Base-by-base conservation (phyloP, 106 monocot genomes). In the Allium cepa region DNA sequence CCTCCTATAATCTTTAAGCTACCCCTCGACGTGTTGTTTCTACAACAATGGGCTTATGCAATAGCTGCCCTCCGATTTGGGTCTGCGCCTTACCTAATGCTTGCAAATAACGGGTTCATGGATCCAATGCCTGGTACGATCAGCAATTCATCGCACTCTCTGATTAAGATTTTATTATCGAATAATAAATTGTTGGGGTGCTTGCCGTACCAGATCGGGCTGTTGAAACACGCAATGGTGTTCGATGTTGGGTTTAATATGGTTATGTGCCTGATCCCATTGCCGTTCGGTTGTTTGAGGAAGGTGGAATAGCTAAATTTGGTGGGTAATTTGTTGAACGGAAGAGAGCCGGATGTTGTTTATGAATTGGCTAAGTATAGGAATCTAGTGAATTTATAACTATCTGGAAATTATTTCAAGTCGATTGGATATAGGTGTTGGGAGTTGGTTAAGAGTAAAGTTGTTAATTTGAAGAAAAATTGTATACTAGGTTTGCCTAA, bases 71-170 rank as follows among this genome's bases (percentile, higher is more conserved):
- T 16, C 69, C 11, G 57, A 72, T 65, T 61, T 82, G 52, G 79
- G 85, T 2, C 10, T 49, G 50, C 80, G 17, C 17, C 67, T 0
- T 85, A 72, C 69, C 59, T 85, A 13, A 81, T 77, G 18, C 69
- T 85, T 26, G 89, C 85, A 9, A 85, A 89, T 76, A 82, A 89
- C 59, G 67, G 63, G 12, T 85, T 89, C 79, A 85, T 77, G 8
- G 85, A 81, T 17, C 57, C 69, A 2, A 82, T 89, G 27, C 85
- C 85, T 9, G 0, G 15, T 9, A 66, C 73, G 46, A 82, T 89
- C 6, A 9, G 78, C 66, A 56, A 74, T 17, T 50, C 80, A 17
- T 66, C 73, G 7, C 13, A 50, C 11, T 79, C 82, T 2, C 82
- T 89, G 48, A 1, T 66, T 7, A 79, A 89, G 63, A 70, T 88